A percentile compares a stretch with the other conserved stretches of the same genome.
These are phyloP conservation scores for Candida palmyrensis DNA, from an alignment of 805 yeast genomes.

Conservation along the genomic window DNA sequence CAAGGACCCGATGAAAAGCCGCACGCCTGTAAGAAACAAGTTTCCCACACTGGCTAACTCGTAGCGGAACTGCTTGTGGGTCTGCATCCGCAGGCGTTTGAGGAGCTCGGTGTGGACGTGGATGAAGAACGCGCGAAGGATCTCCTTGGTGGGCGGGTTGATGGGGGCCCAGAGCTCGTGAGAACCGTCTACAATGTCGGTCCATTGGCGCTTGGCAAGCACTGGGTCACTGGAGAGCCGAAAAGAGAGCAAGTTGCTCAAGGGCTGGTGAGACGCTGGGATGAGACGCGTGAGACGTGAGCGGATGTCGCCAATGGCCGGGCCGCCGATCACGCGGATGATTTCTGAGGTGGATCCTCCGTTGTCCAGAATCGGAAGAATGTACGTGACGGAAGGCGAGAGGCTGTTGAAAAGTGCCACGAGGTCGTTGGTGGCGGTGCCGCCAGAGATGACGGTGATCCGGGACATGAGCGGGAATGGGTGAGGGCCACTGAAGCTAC, in stretches of 20 bases:
- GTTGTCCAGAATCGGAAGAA: conserved; percentile 84
- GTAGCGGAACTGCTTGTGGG: conserved; percentile 54
- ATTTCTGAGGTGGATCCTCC: conserved; percentile 95
- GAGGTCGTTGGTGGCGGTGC: conserved; percentile 82
- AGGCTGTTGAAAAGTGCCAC: conserved; percentile 51
- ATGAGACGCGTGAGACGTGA: conserved; percentile 75
- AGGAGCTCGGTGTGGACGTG: conserved; percentile 75
- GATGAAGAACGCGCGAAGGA: conserved; percentile 70
- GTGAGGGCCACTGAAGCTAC: no score
- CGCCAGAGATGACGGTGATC: conserved; percentile 61
- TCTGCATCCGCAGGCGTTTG: conserved; percentile 52
- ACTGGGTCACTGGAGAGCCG: conserved; percentile 45
- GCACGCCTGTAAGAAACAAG: conserved; percentile 72
- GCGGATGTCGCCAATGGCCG: conserved; percentile 90
- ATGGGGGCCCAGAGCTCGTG: conserved; percentile 65
- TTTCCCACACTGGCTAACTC: conserved; percentile 85
- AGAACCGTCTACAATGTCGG: conserved; percentile 68
- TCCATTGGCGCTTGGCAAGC: conserved; percentile 71
- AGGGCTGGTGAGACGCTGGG: conserved; percentile 40
- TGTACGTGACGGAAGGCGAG: conserved; percentile 48
- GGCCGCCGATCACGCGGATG: conserved; percentile 83
- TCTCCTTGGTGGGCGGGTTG: conserved; percentile 58
- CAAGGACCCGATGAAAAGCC: conserved; percentile 77
- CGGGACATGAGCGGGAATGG: no score
- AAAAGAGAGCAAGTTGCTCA: conserved; percentile 35